Base-by-base conservation (phyloP, 345 rosid genomes). In the Crucihimalaya himalaica region DNA sequence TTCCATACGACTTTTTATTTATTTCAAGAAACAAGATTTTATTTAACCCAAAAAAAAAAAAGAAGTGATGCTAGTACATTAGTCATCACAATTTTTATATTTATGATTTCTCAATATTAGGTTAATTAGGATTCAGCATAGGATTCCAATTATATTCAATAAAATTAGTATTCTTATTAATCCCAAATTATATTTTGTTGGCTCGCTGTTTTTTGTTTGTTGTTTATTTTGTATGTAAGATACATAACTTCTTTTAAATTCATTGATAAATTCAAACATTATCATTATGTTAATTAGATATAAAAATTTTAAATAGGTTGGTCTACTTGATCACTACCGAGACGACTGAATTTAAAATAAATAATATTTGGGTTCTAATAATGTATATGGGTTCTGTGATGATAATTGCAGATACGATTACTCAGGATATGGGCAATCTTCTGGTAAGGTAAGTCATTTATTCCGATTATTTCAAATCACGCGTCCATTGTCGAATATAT, bases 381-480 rank as follows among this genome's bases (percentile, higher is more conserved):
- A 21, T 27, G 27, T 18, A 25, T 35, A 29, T 29, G 8, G 19
- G 14, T 39, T 66, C 4, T 70, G 18, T 57, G 48, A 43, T 63
- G 4, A 66, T 46, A 27, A 27, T 11, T 76, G 74, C 89, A 92
- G 97, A 83, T 92, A 89, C 48, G 97, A 92, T 81, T 92, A 92
- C 71, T 88, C 96, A 54, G 97, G 97, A 16, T 92, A 92, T 82
- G 97, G 97, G 59, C 86, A 82, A 62, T 92, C 97, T 43, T 82
- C 92, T 18, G 97, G 97, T 68, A 92, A 92, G 97, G 97, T 92
- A 85, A 43, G 71, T 64, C 43, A 50, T 55, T 9, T 16, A 43
- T 76, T 69, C 27, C 20, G 8, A 45, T n/a, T 19, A 14, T 23
- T 53, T 43, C 37, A 51, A 60, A 42, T 58, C 19, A 60, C 43